phyloP scores from a whole-genome alignment of 1,139 yeast species.

The Arxiozyma telluris region DNA sequence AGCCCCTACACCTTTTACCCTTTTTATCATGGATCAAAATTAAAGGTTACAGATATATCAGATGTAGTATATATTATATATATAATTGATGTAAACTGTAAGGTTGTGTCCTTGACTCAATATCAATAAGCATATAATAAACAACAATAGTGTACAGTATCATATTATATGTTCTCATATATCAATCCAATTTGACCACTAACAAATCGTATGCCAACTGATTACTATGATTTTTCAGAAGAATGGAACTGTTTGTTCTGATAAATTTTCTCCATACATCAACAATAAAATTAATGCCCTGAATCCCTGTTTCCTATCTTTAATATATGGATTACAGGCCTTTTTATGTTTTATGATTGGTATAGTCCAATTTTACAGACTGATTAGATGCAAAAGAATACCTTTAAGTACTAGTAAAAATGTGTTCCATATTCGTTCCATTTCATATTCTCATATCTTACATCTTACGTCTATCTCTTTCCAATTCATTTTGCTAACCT shows the following conservation, averaged over 20 bases:
- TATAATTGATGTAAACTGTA: too few relatives aligned
- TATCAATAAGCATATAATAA: too few relatives aligned
- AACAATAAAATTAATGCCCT: conserved; percentile 39
- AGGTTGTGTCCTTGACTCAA: too few relatives aligned
- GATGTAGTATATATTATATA: too few relatives aligned
- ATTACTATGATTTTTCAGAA: neutral
- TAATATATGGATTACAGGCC: conserved; percentile 21
- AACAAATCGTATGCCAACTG: neutral
- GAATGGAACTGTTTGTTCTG: neutral
- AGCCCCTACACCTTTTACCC: too few relatives aligned
- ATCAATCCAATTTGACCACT: neutral
- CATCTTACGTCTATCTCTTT: conserved; percentile 27
- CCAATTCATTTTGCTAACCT: conserved; percentile 19
- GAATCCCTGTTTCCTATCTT: conserved; percentile 46
- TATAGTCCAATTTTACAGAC: conserved; percentile 24
- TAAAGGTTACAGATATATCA: too few relatives aligned
- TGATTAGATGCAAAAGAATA: conserved; percentile 11
- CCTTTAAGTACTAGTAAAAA: conserved; percentile 27
- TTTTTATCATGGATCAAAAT: too few relatives aligned
- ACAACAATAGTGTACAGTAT: neutral
- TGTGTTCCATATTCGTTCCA: conserved; percentile 16
- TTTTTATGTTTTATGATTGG: conserved; percentile 28
- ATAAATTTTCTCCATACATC: conserved; percentile 23
- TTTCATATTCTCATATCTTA: conserved; percentile 11
- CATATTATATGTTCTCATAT: too few relatives aligned